These are phyloP conservation scores for Tolypocladium endophyticum DNA, from an alignment of 2,329 filamentous ascomycete species.

Conservation along the genomic window DNA sequence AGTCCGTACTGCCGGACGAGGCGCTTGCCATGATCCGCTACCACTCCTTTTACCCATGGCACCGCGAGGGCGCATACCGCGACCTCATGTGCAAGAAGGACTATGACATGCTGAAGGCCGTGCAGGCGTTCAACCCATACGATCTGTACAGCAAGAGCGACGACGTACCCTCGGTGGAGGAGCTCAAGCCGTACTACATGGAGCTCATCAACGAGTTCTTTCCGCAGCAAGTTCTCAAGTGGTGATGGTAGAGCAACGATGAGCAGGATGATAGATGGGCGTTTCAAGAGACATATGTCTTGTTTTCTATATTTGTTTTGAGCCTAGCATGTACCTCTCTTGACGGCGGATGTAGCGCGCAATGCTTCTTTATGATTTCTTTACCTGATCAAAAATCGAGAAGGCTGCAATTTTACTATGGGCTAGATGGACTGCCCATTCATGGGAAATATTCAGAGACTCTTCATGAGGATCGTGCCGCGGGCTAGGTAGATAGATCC, in stretches of 20 bases:
- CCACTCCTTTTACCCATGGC: slow-evolving; percentile 91
- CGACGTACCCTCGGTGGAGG: slow-evolving; percentile 62
- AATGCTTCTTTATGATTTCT: background rate
- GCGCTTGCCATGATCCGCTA: slow-evolving; percentile 88
- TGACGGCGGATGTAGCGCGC: background rate
- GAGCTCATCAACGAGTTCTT: slow-evolving; percentile 33
- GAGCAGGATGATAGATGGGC: background rate
- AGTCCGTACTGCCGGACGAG: slow-evolving; percentile 68
- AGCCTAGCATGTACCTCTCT: background rate
- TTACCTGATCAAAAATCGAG: background rate
- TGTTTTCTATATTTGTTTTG: background rate
- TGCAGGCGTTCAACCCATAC: slow-evolving; percentile 82
- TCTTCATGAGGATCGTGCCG: no score
- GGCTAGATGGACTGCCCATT: background rate
- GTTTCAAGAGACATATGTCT: background rate
- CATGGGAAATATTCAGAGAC: background rate
- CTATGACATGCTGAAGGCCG: slow-evolving; percentile 66
- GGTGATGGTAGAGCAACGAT: slow-evolving; percentile 13
- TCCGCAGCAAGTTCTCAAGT: slow-evolving; percentile 26
- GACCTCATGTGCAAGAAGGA: slow-evolving; percentile 81
- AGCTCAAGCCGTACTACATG: slow-evolving; percentile 52
- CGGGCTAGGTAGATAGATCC: background rate
- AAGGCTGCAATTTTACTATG: background rate
- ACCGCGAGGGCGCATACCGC: slow-evolving; percentile 67
- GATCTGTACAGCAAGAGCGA: slow-evolving; percentile 90